These are phyloP conservation scores for Carnegiea gigantea DNA, from an alignment of 179 eudicot genomes.

Conservation along the genomic window DNA sequence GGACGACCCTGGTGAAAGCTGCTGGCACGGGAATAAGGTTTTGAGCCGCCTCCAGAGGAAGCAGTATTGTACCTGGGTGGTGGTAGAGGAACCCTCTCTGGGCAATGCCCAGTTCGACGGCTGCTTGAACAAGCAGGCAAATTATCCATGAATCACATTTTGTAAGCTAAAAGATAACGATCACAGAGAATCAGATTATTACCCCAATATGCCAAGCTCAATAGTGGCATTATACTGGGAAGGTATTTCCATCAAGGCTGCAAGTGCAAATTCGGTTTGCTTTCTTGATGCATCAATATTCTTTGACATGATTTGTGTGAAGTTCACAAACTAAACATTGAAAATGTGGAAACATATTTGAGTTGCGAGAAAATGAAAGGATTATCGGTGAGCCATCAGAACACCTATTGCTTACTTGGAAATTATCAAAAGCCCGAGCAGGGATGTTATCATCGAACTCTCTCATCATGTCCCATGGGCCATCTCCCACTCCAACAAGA, in stretches of 20 bases:
- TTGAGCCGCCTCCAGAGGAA: constrained; percentile 26
- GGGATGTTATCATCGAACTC: constrained; percentile 97
- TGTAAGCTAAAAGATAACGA: neutral
- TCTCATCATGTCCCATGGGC: constrained; percentile 99
- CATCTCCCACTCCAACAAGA: constrained; percentile 96
- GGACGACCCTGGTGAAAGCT: constrained; percentile 42
- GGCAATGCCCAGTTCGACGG: constrained; percentile 39
- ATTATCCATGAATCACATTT: neutral
- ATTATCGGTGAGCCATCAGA: constrained; percentile 15
- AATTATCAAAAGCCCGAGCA: constrained; percentile 92
- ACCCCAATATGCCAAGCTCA: constrained; percentile 59
- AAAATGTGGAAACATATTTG: neutral
- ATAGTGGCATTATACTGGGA: constrained; percentile 91
- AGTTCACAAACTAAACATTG: constrained; percentile 75
- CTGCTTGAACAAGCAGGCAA: constrained; percentile 23
- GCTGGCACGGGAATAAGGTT: constrained; percentile 36
- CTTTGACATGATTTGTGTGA: constrained; percentile 80
- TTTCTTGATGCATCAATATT: constrained; percentile 53
- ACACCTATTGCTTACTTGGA: constrained; percentile 58
- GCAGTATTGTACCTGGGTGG: constrained; percentile 42
- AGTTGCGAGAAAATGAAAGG: constrained; percentile 16
- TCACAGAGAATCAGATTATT: constrained; percentile 2
- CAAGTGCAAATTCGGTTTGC: constrained; percentile 86
- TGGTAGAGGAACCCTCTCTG: constrained; percentile 47
- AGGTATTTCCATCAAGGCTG: constrained; percentile 97